phyloP scores from a whole-genome alignment of 2,329 filamentous ascomycete species.

The Celoporthe dispersa region DNA sequence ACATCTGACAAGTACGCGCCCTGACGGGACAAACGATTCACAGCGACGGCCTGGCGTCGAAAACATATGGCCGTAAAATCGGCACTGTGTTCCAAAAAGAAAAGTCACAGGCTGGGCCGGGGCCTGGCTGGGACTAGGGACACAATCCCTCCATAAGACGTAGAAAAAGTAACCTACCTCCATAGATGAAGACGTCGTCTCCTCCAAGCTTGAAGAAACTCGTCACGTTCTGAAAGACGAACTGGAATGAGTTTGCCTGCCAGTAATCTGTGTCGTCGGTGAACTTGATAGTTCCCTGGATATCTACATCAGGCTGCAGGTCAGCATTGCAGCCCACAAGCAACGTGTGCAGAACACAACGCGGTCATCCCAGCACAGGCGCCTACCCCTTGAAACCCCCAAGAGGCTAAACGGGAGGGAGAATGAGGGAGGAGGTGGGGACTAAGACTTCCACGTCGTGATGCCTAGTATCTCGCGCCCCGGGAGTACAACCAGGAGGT shows the following conservation, averaged over 20 bases:
- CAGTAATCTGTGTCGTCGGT: constrained; percentile 70
- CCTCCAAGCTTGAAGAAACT: constrained; percentile 72
- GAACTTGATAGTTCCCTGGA: constrained; percentile 55
- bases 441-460: not conserved
- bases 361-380: constrained; percentile 19
- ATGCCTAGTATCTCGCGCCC: not conserved
- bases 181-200: constrained; percentile 68
- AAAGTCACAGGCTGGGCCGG: not conserved
- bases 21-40: not conserved
- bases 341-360: not conserved
- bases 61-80: constrained; percentile 17
- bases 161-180: constrained; percentile 43
- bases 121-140: not conserved
- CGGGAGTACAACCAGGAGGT: not conserved
- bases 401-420: too few relatives aligned
- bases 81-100: not conserved
- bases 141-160: not conserved
- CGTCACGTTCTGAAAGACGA: constrained; percentile 67
- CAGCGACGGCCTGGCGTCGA: not conserved
- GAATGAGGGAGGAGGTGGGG: constrained; percentile 10
- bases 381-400: constrained; percentile 23
- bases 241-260: constrained; percentile 65
- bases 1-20: not conserved
- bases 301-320: constrained; percentile 30
- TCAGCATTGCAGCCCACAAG: constrained; percentile 26